Percentiles rank a stretch among this genome's conserved stretches.
Conservation (phyloP, 2,329 filamentous ascomycete genomes). For the Colletotrichum theobromicola region DNA sequence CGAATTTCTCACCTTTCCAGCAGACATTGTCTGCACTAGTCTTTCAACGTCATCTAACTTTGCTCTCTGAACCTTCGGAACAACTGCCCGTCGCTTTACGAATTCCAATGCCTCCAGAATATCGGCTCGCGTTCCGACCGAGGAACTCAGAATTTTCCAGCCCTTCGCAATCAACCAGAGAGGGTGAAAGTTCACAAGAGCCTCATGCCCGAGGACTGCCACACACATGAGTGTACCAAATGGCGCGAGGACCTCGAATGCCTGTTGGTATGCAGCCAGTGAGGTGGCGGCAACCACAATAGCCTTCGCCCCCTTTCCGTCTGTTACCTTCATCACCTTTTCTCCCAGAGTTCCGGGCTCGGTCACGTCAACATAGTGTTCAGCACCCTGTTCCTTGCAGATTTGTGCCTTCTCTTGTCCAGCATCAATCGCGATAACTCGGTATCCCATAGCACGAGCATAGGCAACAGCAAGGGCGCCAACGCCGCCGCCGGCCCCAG, state of each 20-base stretch:
- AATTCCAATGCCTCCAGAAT: constrained; percentile 46
- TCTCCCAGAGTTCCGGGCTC: constrained; percentile 24
- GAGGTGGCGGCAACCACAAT: constrained; percentile 36
- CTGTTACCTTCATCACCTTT: constrained; percentile 28
- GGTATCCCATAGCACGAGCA: constrained; percentile 46
- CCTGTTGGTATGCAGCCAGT: constrained; percentile 36
- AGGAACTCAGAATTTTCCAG: constrained; percentile 36
- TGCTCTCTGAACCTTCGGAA: constrained; percentile 28
- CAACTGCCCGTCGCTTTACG: constrained; percentile 28
- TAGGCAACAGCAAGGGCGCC: constrained; percentile 42
- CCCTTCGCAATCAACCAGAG: constrained; percentile 38
- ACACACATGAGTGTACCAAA: constrained; percentile 46
- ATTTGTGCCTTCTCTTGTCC: constrained; percentile 33
- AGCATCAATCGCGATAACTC: constrained; percentile 42
- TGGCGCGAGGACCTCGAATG: constrained; percentile 36
- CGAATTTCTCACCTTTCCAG: not conserved
- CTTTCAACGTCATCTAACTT: constrained; percentile 27
- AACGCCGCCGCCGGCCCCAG: constrained; percentile 44
- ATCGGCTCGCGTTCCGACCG: constrained; percentile 41
- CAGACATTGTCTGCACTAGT: not conserved
- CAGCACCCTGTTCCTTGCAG: constrained; percentile 37
- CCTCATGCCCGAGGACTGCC: constrained; percentile 34
- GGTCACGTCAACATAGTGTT: constrained; percentile 41
- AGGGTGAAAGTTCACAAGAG: constrained; percentile 34
- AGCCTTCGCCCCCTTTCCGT: constrained; percentile 27